phyloP scores from a whole-genome alignment of 1,284 basidiomycete species.

The Ceratobasidium sp. region DNA sequence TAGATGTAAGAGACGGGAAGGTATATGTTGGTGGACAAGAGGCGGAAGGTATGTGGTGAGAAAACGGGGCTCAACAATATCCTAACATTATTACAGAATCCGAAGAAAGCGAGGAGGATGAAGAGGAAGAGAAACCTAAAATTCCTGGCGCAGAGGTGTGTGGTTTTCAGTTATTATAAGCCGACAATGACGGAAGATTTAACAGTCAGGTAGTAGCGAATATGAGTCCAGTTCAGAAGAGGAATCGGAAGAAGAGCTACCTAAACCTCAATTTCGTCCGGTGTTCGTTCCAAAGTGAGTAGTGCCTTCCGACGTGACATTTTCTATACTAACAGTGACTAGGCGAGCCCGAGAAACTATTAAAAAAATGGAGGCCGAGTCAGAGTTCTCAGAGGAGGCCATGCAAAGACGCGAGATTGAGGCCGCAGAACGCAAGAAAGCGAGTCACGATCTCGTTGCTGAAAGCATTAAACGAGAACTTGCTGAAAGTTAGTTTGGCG shows the following conservation, averaged over 20 bases:
- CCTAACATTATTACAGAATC: constrained; percentile 42
- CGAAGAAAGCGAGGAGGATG: constrained; percentile 60
- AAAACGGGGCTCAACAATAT: neutral
- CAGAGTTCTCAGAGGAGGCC: constrained; percentile 76
- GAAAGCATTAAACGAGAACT: constrained; percentile 86
- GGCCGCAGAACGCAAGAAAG: constrained; percentile 77
- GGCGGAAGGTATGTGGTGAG: constrained; percentile 59
- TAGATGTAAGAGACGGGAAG: constrained; percentile 78
- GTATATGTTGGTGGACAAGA: constrained; percentile 78
- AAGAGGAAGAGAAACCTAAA: constrained; percentile 61
- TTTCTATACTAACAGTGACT: neutral
- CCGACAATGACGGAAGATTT: constrained; percentile 4
- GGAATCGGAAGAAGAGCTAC: constrained; percentile 52
- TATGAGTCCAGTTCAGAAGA: constrained; percentile 56
- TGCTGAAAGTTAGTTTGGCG: constrained; percentile 72
- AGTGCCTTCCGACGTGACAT: neutral
- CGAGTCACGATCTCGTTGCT: constrained; percentile 87
- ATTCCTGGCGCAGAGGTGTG: constrained; percentile 51
- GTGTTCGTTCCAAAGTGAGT: constrained; percentile 90
- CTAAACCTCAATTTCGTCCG: constrained; percentile 76
- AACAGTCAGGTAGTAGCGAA: constrained; percentile 49
- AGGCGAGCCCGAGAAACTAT: constrained; percentile 79
- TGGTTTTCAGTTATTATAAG: neutral
- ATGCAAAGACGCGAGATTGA: constrained; percentile 69
- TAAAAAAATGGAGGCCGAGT: constrained; percentile 68